Base-by-base conservation (phyloP, 768 basidiomycete genomes). In the Epithele typhae region DNA sequence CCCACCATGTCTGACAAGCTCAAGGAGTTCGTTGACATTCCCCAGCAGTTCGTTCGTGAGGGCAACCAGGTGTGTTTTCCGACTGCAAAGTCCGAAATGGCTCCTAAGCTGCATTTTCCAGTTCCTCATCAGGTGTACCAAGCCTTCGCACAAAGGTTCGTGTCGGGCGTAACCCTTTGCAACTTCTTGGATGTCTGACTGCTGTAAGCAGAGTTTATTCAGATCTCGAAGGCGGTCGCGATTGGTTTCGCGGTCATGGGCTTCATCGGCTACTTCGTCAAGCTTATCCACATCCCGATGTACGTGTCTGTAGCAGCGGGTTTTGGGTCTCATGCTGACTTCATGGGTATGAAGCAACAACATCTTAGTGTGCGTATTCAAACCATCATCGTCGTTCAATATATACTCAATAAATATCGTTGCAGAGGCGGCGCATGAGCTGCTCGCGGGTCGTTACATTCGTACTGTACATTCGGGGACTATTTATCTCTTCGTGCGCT, bases 241-340 rank as follows among this genome's bases (percentile, higher is more conserved):
- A 84, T 98, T 51, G 96, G 96, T 12, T 99, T 99, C 62, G 92
- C 86, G 41, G 90, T 99, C 56, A 98, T 98, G 94, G 96, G 96
- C 14, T 95, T 97, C 77, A 93, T 99, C 65, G 96, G 96, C 14
- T 99, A 95, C 74, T 87, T 98, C 63, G 94, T 96, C 56, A 97
- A 97, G 69, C 82, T 97, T 55, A 93, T 98, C 59, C 93, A 97
- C 69, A 96, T 95, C 68, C 93, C 94, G 59, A 95, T 96, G 93
- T 95, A 57, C 72, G 93, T 81, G 24, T 30, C 48, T 15, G 43
- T 32, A 43, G 32, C 41, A 33, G 24, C 35, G 25, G 14, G n/a
- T 38, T 15, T 18, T 14, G 22, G n/a, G 4, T 40, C 18, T 15
- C 25, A 8, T 14, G 22, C 43, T 48, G 18, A 24, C 40, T 57